Evolutionary conservation across 768 basidiomycete species (phyloP).

Genomic region (Mycena venus): DNA sequence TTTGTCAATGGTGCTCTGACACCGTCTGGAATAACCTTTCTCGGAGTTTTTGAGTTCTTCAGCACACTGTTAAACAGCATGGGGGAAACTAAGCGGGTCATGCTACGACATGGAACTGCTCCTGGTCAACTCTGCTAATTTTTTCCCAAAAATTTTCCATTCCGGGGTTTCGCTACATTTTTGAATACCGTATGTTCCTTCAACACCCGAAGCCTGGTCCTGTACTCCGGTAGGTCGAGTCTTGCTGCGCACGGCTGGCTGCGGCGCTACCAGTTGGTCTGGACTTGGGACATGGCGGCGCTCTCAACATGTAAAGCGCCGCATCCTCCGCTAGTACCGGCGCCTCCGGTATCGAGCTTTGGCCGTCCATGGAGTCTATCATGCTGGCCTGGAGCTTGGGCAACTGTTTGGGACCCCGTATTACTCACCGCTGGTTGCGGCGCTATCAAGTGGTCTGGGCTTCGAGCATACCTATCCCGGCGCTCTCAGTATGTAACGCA

Average conservation of each 20-base stretch:
- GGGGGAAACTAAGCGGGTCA: too few species aligned
- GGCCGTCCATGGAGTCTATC: slow-evolving; percentile 17
- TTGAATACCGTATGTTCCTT: not conserved
- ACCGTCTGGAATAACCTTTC: too few species aligned
- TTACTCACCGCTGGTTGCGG: too few species aligned
- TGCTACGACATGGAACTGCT: too few species aligned
- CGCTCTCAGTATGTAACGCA: too few species aligned
- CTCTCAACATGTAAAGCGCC: not conserved
- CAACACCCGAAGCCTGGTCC: not conserved
- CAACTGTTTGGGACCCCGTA: slow-evolving; percentile 19
- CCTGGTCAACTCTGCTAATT: too few species aligned
- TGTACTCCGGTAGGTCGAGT: slow-evolving; percentile 18
- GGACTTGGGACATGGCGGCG: not conserved
- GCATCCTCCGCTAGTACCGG: slow-evolving; percentile 23
- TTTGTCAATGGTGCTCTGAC: too few species aligned
- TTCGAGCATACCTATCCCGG: too few species aligned
- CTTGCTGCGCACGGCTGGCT: slow-evolving; percentile 10
- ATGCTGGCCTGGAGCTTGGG: slow-evolving; percentile 4
- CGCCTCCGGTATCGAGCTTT: slow-evolving; percentile 10
- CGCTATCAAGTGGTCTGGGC: too few species aligned
- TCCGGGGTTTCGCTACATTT: not conserved
- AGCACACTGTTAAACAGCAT: too few species aligned
- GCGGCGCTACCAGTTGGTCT: slow-evolving; percentile 6
- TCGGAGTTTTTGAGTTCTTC: too few species aligned
- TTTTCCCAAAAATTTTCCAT: too few species aligned